These are phyloP conservation scores for Globisporangium iwayamae DNA, from an alignment of 352 stramenopile species.

Conservation along the genomic window DNA sequence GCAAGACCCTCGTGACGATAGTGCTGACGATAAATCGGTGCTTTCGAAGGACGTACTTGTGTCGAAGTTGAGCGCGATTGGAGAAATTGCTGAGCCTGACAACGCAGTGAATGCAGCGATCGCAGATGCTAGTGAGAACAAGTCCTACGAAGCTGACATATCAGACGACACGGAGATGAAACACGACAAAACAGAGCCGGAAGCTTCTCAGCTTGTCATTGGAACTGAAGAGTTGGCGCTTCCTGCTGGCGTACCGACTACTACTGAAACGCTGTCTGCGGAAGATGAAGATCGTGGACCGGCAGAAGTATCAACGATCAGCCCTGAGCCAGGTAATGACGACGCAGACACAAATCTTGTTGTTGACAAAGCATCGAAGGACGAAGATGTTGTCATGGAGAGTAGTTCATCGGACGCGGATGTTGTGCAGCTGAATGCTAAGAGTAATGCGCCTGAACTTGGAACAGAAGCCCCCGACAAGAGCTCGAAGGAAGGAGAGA, in stretches of 20 bases:
- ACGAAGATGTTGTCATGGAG: constrained; percentile 2
- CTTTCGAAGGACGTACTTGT: constrained; percentile 4
- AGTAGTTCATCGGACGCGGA: not conserved
- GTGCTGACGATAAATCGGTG: not conserved
- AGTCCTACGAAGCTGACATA: not conserved
- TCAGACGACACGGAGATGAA: not conserved
- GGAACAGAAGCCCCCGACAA: not conserved
- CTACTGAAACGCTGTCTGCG: not conserved
- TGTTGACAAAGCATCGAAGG: not conserved
- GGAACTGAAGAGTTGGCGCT: not conserved
- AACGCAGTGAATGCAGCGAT: not conserved
- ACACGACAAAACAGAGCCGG: not conserved
- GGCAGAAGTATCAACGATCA: not conserved
- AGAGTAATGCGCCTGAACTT: not conserved
- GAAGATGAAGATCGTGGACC: not conserved
- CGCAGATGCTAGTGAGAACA: not conserved
- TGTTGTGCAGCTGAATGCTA: not conserved
- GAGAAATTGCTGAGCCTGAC: not conserved
- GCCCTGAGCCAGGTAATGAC: not conserved
- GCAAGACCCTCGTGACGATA: constrained; percentile 7
- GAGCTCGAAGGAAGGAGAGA: not conserved
- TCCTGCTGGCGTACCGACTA: not conserved
- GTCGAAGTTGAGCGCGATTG: constrained; percentile 4
- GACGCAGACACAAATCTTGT: not conserved
- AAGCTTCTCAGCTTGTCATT: not conserved